These are phyloP conservation scores for Botryotinia narcissicola DNA, from an alignment of 2,329 filamentous ascomycete species.

Conservation along the genomic window DNA sequence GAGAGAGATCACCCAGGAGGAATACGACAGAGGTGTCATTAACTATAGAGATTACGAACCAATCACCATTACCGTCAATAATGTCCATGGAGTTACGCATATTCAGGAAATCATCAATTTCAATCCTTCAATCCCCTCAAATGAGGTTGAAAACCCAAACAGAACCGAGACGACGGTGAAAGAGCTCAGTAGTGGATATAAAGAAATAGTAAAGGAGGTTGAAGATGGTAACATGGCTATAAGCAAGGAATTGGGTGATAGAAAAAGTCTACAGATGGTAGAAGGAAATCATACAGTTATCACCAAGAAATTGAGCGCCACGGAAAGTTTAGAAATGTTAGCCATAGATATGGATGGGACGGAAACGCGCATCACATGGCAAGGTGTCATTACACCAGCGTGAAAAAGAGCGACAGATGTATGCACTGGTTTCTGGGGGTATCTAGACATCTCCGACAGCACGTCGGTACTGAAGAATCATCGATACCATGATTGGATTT, in stretches of 20 bases:
- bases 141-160: background rate
- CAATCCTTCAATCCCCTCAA: background rate
- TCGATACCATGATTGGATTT: background rate
- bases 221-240: background rate
- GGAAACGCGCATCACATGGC: background rate
- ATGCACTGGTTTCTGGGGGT: too few species aligned
- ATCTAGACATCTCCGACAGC: background rate
- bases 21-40: background rate
- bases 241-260: background rate
- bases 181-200: background rate
- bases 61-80: background rate
- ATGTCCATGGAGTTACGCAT: background rate
- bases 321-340: background rate
- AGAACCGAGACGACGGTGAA: background rate
- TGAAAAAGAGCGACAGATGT: background rate
- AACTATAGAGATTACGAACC: background rate
- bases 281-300: fast-evolving
- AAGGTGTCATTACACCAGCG: background rate
- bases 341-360: background rate
- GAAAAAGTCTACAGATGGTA: background rate
- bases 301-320: background rate
- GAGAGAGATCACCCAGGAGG: background rate
- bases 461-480: too few species aligned
- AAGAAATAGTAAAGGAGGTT: background rate
- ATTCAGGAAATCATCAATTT: background rate